Base-by-base conservation (phyloP, 805 yeast species). In the Barnettozyma botsteinii region DNA sequence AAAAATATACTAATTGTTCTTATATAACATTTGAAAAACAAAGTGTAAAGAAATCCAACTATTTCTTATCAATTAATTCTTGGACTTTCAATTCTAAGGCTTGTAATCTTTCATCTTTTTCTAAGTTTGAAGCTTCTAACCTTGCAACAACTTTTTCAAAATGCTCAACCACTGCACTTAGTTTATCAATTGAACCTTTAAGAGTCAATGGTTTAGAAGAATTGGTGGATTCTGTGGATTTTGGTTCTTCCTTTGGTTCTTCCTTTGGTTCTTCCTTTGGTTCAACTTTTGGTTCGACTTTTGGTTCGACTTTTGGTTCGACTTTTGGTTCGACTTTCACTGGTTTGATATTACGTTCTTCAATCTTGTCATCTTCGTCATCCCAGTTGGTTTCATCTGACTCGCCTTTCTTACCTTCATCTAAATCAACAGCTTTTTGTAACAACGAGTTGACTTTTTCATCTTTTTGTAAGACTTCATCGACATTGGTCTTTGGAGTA, bases 161-260 rank as follows among this genome's bases (percentile, higher is more conserved):
- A 22, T 69, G 65, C 3, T 66, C 64, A 17, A 81, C 87, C 25
- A 85, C 60, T 3, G 63, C 43, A 5, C 83, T 76, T 40, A 85
- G 65, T 47, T 73, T 80, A 48, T 81, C 91, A 24, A 84, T 80
- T 1, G 87, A 77, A 9, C 76, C 81, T 52, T 81, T 81, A 44
- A 85, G 67, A 1, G 88, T 83, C 24, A 83, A 70, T 15, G 85
- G 76, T 22, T 66, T 57, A 14, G 60, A 30, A 3, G 38, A 20
- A 26, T 49, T 9, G 13, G 37, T n/a, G 4, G 51, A 35, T n/a
- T 35, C 47, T 8, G 27, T 24, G 29, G 41, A 34, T 19, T 40
- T 37, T 15, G 40, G 37, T 26, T 42, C 47, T 29, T 45, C 53
- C 21, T 24, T 36, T 5, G 13, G n/a, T n/a, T n/a, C n/a, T n/a